Conservation (phyloP, 83 land plant genomes). For the Picea abies region DNA sequence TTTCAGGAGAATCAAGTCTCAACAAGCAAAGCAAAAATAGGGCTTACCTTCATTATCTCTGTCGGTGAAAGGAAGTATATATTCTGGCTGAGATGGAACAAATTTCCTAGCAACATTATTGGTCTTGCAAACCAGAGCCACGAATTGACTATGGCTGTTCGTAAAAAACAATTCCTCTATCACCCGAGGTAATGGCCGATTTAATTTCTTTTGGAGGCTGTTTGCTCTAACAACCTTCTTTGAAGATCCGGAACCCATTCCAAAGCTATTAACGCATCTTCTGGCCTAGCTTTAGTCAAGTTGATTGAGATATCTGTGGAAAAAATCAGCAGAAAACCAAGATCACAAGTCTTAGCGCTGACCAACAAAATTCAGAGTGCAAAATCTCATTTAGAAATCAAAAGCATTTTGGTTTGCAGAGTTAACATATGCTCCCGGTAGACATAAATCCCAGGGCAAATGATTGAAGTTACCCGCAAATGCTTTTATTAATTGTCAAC, state of each 20-base stretch:
- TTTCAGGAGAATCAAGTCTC: not conserved
- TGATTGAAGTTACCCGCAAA: no score
- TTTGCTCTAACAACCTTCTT: slow-evolving; percentile 4
- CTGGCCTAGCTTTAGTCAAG: not conserved
- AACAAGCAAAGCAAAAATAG: not conserved
- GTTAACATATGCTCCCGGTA: not conserved
- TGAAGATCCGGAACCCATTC: slow-evolving; percentile 2
- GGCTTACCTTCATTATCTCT: slow-evolving; percentile 9
- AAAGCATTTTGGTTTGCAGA: not conserved
- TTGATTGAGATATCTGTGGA: no score
- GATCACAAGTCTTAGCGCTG: not conserved
- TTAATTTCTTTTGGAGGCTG: not conserved
- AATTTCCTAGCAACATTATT: not conserved
- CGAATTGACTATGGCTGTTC: not conserved
- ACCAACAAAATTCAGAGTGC: not conserved
- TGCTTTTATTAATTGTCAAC: no score
- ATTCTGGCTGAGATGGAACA: not conserved
- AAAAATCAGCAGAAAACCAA: no score
- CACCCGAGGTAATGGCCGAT: slow-evolving; percentile 7
- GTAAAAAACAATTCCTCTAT: slow-evolving; percentile 2
- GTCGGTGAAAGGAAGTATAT: not conserved
- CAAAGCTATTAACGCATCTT: not conserved
- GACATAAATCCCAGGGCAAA: not conserved
- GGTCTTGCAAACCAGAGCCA: slow-evolving; percentile 7
- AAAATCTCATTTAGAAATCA: not conserved